Conservation (phyloP, 192 early-diverging fungal species). For the Pilaira anomala region DNA sequence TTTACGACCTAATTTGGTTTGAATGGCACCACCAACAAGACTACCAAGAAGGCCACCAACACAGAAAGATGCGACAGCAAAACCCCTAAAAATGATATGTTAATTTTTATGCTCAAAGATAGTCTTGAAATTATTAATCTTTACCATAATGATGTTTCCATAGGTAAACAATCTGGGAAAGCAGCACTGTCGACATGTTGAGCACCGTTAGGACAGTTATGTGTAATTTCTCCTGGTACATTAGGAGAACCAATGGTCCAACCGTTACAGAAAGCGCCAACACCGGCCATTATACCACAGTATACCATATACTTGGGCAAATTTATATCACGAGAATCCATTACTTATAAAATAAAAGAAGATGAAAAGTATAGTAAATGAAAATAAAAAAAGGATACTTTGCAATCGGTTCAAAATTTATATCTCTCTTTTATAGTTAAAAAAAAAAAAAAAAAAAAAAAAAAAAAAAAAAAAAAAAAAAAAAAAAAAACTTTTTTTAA, state of each 20-base stretch:
- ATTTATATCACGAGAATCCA: slow-evolving; percentile 42
- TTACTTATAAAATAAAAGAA: slow-evolving; percentile 3
- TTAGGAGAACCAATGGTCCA: slow-evolving; percentile 46
- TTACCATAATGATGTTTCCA: slow-evolving; percentile 29
- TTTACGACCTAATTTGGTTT: slow-evolving; percentile 45
- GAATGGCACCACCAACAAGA: slow-evolving; percentile 47
- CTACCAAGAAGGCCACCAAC: slow-evolving; percentile 56
- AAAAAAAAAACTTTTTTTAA: too few species aligned
- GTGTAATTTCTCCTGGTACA: slow-evolving; percentile 37
- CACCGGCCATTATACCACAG: slow-evolving; percentile 32
- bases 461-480: too few species aligned
- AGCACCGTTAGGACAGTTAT: slow-evolving; percentile 19
- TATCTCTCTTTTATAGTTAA: too few species aligned
- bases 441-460: too few species aligned
- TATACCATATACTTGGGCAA: slow-evolving; percentile 45
- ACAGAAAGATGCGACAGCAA: slow-evolving; percentile 44
- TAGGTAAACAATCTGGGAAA: slow-evolving; percentile 36
- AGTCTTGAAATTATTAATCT: background rate
- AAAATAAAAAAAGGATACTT: background rate
- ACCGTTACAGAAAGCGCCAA: slow-evolving; percentile 40
- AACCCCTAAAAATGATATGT: slow-evolving; percentile 25
- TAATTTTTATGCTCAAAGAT: background rate
- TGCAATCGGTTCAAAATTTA: too few species aligned
- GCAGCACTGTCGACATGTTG: background rate
- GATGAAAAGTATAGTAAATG: background rate